Base-by-base conservation (phyloP, 495 filamentous ascomycete species). In the Penicillium angulare region DNA sequence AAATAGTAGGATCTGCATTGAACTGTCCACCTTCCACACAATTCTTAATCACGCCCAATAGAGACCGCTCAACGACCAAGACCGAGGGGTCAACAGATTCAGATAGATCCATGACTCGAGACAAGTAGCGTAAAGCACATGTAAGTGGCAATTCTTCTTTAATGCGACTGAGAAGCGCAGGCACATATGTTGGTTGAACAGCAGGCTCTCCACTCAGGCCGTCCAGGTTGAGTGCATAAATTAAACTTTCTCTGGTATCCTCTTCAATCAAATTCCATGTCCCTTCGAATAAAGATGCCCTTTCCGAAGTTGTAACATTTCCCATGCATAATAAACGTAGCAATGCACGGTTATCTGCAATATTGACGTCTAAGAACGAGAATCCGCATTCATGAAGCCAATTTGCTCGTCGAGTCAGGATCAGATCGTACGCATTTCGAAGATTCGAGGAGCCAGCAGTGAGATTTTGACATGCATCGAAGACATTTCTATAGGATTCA, bases 151-250 rank as follows among this genome's bases (percentile, higher is more conserved):
- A 15, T 20, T 33, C 18, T 9, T 36, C 47, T 7, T 29, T 29
- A 9, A 59, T 49, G 31, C 43, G 48, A 20, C 32, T 32, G 16
- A 72, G 52, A 2, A 72, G 53, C 9, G 65, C 64, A 22, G 69
- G 61, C 43, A 63, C 59, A 21, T 72, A 72, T 7, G 67, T 70
- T 16, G 65, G 63, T n/a, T 65, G 65, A 32, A 72, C 60, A 8
- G 65, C 68, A 26, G 63, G 63, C 23, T 63, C 22, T 2, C 47
- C 50, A 34, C 52, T 52, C 22, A 42, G 41, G 7, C 68, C 68
- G 24, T 72, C 65, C 10, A 66, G 45, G 43, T 72, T 69, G 22
- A 72, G 61, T 46, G 53, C 36, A 23, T 52, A 42, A 5, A 54
- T 31, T 9, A 72, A 33, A 5, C 22, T 50, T 10, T 53, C 36